A percentile compares a stretch with the other conserved stretches of the same genome.
phyloP scores from a whole-genome alignment of 805 yeast genomes.

The Starmerella bacillaris region DNA sequence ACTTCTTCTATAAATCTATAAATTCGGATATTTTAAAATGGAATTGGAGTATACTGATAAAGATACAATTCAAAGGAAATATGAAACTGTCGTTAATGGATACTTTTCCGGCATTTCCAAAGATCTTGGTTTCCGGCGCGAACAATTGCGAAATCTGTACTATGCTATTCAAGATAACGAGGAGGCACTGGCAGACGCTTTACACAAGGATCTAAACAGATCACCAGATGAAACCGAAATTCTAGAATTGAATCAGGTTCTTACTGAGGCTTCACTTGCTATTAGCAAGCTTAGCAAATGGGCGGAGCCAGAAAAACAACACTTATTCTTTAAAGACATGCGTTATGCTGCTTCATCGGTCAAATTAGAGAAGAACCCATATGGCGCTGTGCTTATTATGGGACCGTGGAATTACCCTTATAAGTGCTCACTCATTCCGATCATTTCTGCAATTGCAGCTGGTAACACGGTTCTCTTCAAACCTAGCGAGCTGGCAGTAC shows the following conservation, averaged over 20 bases:
- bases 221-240: slow-evolving; percentile 41
- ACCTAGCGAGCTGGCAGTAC: slow-evolving; percentile 57
- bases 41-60: slow-evolving; percentile 14
- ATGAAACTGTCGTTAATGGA: slow-evolving; percentile 27
- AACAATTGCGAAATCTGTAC: slow-evolving; percentile 50
- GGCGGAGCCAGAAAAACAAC: slow-evolving; percentile 32
- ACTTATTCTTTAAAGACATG: slow-evolving; percentile 16
- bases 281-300: slow-evolving; percentile 44
- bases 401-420: slow-evolving; percentile 74
- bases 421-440: slow-evolving; percentile 41
- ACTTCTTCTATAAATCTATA: no score
- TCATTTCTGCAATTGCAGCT: slow-evolving; percentile 65
- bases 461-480: slow-evolving; percentile 69
- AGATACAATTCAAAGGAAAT: slow-evolving; percentile 32
- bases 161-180: slow-evolving; percentile 42
- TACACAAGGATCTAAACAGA: slow-evolving; percentile 51
- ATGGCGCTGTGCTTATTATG: slow-evolving; percentile 55
- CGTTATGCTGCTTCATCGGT: slow-evolving; percentile 12
- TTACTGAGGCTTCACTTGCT: slow-evolving; percentile 40
- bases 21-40: no score
- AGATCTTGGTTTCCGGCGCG: slow-evolving; percentile 37
- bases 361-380: slow-evolving; percentile 20
- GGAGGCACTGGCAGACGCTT: slow-evolving; percentile 37
- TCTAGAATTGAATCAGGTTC: slow-evolving; percentile 36
- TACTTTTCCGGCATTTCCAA: slow-evolving; percentile 33